Evolutionary conservation across 1,284 basidiomycete species (phyloP), one percentile per base, ranked within the genome.

Genomic region (Golubevia pallescens): DNA sequence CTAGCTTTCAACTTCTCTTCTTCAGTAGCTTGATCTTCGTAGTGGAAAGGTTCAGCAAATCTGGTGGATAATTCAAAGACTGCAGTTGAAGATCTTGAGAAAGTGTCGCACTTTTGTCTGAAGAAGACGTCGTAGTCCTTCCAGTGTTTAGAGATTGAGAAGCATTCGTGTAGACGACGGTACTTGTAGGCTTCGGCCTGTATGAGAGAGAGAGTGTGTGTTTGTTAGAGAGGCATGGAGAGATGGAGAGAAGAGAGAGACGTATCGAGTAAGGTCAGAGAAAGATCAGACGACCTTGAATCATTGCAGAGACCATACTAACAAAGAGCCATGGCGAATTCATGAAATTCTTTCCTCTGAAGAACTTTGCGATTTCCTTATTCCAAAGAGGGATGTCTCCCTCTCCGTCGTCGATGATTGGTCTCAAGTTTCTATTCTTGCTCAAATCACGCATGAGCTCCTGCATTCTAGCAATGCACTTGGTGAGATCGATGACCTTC

Each of bases 301-400:
- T 16, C 51, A 16, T n/a, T n/a, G 51, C 16, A 53, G 16, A 16
- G 51, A 16, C n/a, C 16, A 53, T 16, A 16, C 51, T n/a, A n/a
- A 16, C 51, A 78, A 96, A 96, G 21, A 96, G 87, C 94, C 94
- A 95, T 58, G 81, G 81, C 16, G 85, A 86, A 77, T 94, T 95
- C 93, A 97, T 96, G 81, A 97, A 98, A 86, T 95, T 93, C 87
- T 96, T 96, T 67, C 93, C 94, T 87, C 93, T 28, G 65, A 65
- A 68, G 65, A 61, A 68, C 48, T 63, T 62, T 20, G 73, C 77
- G 63, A 87, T 79, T 71, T 86, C 88, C 87, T 97, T 97, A 88
- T 98, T 98, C 95, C 95, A 98, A 16, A 97, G 89, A 1, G 95
- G 92, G 51, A 98, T 92, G 78, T 98, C 95, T 24, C 92, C 95